Base-by-base conservation (phyloP, 495 filamentous ascomycete genomes). In the Sabuloglossum arenarium region DNA sequence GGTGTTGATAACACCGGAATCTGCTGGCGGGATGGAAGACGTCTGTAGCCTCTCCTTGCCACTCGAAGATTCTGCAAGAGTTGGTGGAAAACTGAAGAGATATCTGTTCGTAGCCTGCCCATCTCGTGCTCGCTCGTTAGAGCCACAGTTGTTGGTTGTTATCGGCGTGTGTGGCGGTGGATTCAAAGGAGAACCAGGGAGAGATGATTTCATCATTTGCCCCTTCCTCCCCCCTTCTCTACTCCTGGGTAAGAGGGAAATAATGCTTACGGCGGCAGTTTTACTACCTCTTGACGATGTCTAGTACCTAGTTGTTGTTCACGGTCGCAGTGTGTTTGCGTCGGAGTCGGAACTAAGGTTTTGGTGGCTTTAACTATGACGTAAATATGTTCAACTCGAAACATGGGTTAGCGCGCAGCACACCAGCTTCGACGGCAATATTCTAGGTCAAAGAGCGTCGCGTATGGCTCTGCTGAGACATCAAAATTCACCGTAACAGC, bases 151-250 rank as follows among this genome's bases (percentile, higher is more conserved):
- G 47, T 29, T 19, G 25, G 10, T 14, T 27, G 47, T 1, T 27
- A 19, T 27, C 47, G 47, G 25, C 6, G 47, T 29, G 16, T 4
- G 47, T 19, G 47, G 47, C 24, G 47, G 47, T 23, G 23, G 47
- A 19, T 51, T 27, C 12, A 51, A 23, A 51, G 47, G 47, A 27
- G 47, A 51, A 27, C 24, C 16, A 14, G 47, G 47, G 5, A 51
- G 28, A 29, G 47, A 51, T 23, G 47, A 51, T 51, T 51, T 51
- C 47, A 51, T 51, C 28, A 19, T 51, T 51, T 51, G 47, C 47
- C 47, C 47, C 47, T 51, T 51, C 47, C 47, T 51, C 47, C 47
- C 2, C 47, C 47, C 47, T 29, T 51, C 24, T 51, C 47, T 51
- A 23, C 47, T 51, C 24, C 47, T 49, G 21, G 19, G 21, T n/a